Base-by-base conservation (phyloP, 768 basidiomycete genomes). In the Mycena sanguinolenta region DNA sequence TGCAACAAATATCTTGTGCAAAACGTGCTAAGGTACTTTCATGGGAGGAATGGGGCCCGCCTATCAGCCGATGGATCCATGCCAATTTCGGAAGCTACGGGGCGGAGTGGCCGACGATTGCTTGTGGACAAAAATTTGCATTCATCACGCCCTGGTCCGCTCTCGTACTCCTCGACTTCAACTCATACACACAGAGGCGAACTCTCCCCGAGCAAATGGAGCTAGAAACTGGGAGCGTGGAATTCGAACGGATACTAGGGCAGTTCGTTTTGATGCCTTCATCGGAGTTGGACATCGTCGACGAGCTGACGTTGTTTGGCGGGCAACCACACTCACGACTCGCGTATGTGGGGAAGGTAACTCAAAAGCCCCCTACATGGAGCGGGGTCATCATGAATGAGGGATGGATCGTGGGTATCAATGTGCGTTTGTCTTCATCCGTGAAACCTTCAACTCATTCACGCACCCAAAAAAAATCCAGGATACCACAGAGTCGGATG, bases 371-470 rank as follows among this genome's bases (percentile, higher is more conserved):
- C 10, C 75, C 73, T 28, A 34, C 50, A 0, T 84, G 77, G 65
- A 74, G 79, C 50, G 82, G 82, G 3, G 73, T 84, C 25, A 67
- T 85, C 53, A 75, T 84, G 75, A 84, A 85, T 44, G 84, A 85
- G 70, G 81, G 84, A 65, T 78, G 83, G 70, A 71, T 85, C 10
- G 55, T 85, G 38, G 83, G 82, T 10, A 72, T 83, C 30, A 69
- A 68, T 61, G 82, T 83, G 66, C 42, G 82, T 79, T 10, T 57
- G 17, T 44, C 3, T 32, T 32, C 28, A 21, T 67, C 27, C 19
- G 42, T 59, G 52, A 19, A 30, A n/a, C n/a, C 14, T 25, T n/a
- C 1, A 39, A 23, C 60, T 46, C 19, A 32, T 32, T 28, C 13
- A 25, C n/a, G 19, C 53, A 21, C 6, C 42, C 2, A 8, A 8